phyloP scores from a whole-genome alignment of 345 rosid genomes.

The Aquilaria malaccensis region DNA sequence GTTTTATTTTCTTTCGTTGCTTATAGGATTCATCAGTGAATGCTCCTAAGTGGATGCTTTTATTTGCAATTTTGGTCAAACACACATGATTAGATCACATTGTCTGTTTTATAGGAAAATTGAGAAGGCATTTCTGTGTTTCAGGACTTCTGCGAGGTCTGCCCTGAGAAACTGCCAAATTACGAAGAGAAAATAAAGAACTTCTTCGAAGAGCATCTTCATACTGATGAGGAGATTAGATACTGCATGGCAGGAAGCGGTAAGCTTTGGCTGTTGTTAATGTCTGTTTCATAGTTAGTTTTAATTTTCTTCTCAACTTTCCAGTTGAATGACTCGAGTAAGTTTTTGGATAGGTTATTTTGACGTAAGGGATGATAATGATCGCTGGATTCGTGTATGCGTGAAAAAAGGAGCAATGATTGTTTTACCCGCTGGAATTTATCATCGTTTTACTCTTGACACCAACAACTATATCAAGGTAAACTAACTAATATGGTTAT shows the following conservation, averaged over 20 bases:
- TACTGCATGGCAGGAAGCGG: conserved; percentile 93
- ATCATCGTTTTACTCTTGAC: conserved; percentile 82
- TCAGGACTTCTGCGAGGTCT: conserved; percentile 83
- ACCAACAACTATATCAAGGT: conserved; percentile 76
- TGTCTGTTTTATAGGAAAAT: not conserved
- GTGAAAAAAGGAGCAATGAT: conserved; percentile 91
- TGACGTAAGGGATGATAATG: conserved; percentile 70
- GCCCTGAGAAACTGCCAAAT: conserved; percentile 82
- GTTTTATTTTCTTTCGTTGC: no score
- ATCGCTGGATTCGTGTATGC: conserved; percentile 74
- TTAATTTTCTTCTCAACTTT: not conserved
- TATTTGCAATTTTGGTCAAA: not conserved
- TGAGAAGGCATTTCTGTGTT: conserved; percentile 4
- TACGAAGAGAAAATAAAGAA: conserved; percentile 82
- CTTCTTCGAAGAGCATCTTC: conserved; percentile 92
- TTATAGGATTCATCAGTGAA: no score
- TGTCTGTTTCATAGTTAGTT: no score
- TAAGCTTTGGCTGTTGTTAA: conserved; percentile 9
- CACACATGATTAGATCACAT: not conserved
- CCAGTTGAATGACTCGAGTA: conserved; percentile 6
- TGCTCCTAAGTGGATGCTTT: no score
- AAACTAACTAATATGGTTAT: not conserved
- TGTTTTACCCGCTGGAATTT: conserved; percentile 82
- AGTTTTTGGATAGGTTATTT: conserved; percentile 49
- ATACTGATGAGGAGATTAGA: conserved; percentile 97